Evolutionary conservation across 805 yeast genomes (phyloP).

Genomic region (Pichia paraexigua): DNA sequence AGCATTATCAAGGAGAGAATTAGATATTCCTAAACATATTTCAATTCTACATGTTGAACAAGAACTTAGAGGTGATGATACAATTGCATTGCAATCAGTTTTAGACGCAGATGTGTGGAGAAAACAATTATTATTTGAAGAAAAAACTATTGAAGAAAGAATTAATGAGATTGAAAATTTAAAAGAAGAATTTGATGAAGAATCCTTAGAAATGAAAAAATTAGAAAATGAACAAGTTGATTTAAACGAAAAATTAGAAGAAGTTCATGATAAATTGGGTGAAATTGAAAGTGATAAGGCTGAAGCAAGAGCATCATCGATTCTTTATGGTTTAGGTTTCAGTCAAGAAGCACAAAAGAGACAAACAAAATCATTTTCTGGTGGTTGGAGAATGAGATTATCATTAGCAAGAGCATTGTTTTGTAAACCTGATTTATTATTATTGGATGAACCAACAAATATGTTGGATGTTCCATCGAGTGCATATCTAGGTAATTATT

Average conservation of each 20-base stretch:
- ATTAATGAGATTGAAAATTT: constrained; percentile 65
- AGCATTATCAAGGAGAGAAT: constrained; percentile 90
- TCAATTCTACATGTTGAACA: constrained; percentile 96
- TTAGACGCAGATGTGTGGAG: constrained; percentile 99
- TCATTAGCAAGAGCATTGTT: constrained; percentile 97
- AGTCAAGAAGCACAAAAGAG: constrained; percentile 74
- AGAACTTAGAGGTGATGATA: constrained; percentile 91
- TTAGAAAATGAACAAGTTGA: constrained; percentile 88
- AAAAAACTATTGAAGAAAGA: constrained; percentile 63
- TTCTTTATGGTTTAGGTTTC: constrained; percentile 89
- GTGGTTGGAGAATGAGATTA: constrained; percentile 99
- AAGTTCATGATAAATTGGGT: constrained; percentile 69
- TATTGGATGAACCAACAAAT: constrained; percentile 98
- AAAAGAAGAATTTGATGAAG: constrained; percentile 66
- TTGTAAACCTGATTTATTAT: constrained; percentile 89
- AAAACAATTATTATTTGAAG: constrained; percentile 76
- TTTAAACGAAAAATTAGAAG: constrained; percentile 67
- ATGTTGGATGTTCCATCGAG: constrained; percentile 99
- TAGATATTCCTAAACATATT: constrained; percentile 90
- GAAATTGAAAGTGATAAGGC: constrained; percentile 98
- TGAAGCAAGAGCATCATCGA: constrained; percentile 93
- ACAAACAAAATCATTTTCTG: constrained; percentile 89
- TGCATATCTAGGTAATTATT: constrained; percentile 82
- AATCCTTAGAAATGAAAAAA: constrained; percentile 62
- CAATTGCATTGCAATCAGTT: constrained; percentile 87